These are phyloP conservation scores for Chenopodium formosanum DNA, from an alignment of 148 eudicot species.

Conservation along the genomic window DNA sequence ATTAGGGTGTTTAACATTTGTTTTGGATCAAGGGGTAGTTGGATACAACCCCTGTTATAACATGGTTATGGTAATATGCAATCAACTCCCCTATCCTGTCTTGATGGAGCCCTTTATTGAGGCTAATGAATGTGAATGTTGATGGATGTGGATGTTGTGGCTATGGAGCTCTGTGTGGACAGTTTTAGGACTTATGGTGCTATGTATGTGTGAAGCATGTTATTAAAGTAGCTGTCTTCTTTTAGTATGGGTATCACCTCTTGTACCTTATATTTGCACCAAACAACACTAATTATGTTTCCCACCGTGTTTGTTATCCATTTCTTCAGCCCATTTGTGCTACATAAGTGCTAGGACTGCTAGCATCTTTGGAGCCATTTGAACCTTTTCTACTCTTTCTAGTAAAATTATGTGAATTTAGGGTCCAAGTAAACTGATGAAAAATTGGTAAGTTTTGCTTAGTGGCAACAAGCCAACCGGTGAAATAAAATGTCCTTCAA, in stretches of 20 bases:
- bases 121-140: neutral
- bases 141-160: neutral
- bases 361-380: neutral
- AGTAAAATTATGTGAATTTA: neutral
- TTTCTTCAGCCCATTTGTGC: neutral
- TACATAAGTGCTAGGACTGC: neutral
- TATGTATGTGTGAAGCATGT: neutral
- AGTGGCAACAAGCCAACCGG: neutral
- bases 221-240: too few relatives aligned
- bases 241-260: neutral
- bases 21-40: neutral
- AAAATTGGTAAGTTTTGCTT: neutral
- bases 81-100: neutral
- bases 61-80: neutral
- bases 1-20: neutral
- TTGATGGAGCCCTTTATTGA: neutral
- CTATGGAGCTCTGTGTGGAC: neutral
- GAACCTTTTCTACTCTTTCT: neutral
- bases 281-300: neutral
- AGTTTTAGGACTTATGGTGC: neutral
- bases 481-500: neutral
- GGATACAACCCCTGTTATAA: neutral
- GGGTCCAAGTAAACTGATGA: neutral
- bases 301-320: neutral
- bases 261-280: too few relatives aligned